Evolutionary conservation across 495 filamentous ascomycete genomes (phyloP).

Genomic region (Aspergillus cristatus): DNA sequence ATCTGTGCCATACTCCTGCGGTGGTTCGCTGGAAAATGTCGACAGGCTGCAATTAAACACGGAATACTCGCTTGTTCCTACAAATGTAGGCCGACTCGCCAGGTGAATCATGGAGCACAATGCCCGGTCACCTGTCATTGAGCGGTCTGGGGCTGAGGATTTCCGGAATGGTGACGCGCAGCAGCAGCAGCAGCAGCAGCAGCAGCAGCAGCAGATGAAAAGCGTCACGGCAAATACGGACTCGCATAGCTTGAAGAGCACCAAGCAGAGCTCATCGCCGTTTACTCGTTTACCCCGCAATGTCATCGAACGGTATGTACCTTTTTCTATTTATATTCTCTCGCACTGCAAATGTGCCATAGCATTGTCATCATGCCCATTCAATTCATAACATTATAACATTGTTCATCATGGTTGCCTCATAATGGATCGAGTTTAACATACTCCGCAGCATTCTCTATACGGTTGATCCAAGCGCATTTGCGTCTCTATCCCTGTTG

Average conservation of each 20-base stretch:
- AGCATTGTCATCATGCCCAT: no score
- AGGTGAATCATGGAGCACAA: conserved; percentile 21
- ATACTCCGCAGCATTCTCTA: conserved; percentile 56
- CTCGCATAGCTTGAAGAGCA: not conserved
- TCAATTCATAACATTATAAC: no score
- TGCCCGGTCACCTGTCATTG: conserved; percentile 9
- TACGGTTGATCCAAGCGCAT: conserved; percentile 63
- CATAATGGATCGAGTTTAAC: conserved; percentile 7
- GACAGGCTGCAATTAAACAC: conserved; percentile 8
- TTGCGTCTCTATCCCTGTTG: conserved; percentile 74
- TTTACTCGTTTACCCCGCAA: conserved; percentile 21
- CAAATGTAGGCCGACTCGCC: conserved; percentile 9
- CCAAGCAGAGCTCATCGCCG: conserved; percentile 6
- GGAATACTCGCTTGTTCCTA: conserved; percentile 4
- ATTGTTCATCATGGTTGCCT: not conserved
- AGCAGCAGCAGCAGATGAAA: conserved; percentile 3
- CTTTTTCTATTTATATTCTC: not conserved
- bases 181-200: conserved; percentile 7
- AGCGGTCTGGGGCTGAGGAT: conserved; percentile 9
- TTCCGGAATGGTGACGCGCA: conserved; percentile 1
- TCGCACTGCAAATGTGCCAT: not conserved
- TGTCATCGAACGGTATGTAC: conserved; percentile 20
- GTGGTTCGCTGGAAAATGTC: conserved; percentile 6
- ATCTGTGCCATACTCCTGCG: no score
- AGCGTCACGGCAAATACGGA: not conserved